These are phyloP conservation scores for Nepenthes alata DNA, from an alignment of 179 eudicot species.

Conservation along the genomic window DNA sequence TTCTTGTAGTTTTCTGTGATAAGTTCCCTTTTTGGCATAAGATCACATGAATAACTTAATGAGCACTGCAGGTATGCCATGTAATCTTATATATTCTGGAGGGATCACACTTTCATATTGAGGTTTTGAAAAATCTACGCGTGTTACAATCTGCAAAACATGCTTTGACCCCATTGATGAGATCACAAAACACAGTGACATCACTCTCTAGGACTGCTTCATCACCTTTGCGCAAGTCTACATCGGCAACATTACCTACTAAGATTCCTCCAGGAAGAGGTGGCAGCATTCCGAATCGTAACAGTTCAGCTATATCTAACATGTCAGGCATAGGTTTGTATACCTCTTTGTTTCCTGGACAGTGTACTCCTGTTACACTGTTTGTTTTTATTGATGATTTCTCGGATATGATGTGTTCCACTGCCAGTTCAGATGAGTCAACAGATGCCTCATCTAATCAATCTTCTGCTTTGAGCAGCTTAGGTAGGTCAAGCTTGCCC, in stretches of 20 bases:
- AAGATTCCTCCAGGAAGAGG: conserved; percentile 62
- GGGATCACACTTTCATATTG: conserved; percentile 70
- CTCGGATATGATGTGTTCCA: conserved; percentile 34
- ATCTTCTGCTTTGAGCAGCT: conserved; percentile 31
- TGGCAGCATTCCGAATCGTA: conserved; percentile 39
- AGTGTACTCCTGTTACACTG: conserved; percentile 78
- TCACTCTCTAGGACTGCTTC: conserved; percentile 35
- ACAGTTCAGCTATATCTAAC: conserved; percentile 35
- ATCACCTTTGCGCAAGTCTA: conserved; percentile 40
- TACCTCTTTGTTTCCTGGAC: conserved; percentile 73
- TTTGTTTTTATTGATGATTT: conserved; percentile 84
- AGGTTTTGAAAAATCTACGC: conserved; percentile 52
- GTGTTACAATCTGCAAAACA: conserved; percentile 79
- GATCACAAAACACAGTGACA: conserved; percentile 34
- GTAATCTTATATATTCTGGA: conserved; percentile 60
- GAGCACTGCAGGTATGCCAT: conserved; percentile 82
- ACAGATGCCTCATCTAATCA: conserved; percentile 40
- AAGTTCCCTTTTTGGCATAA: background rate
- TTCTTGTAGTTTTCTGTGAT: background rate
- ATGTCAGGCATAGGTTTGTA: conserved; percentile 66
- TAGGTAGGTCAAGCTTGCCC: conserved; percentile 33
- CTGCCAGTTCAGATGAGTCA: conserved; percentile 36
- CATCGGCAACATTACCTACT: conserved; percentile 27
- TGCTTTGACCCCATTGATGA: conserved; percentile 47
- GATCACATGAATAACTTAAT: conserved; percentile 7